A percentile compares a stretch with the other conserved stretches of the same genome.
These are phyloP conservation scores for Trichopus zeylanicus DNA, from an alignment of 116 monocot species.

Conservation along the genomic window DNA sequence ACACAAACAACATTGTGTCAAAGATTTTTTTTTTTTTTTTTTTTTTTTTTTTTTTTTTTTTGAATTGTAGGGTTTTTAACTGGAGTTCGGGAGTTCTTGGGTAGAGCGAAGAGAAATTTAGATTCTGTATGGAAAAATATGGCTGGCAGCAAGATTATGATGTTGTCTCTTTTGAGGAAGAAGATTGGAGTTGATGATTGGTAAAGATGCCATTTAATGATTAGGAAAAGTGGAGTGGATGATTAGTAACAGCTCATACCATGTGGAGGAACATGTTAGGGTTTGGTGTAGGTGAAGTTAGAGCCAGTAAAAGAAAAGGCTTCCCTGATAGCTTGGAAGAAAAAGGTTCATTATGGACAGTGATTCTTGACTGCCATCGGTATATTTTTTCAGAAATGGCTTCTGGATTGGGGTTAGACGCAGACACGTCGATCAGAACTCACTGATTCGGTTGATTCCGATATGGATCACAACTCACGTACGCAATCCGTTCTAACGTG, in stretches of 20 bases:
- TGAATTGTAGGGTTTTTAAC: too few relatives aligned
- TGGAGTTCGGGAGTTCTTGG: neutral
- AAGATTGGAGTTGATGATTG: neutral
- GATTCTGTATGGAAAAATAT: neutral
- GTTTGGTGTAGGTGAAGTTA: too few relatives aligned
- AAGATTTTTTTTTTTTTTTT: neutral
- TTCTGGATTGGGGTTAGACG: too few relatives aligned
- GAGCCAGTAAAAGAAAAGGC: too few relatives aligned
- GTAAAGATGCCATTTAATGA: neutral
- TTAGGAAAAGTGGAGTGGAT: neutral
- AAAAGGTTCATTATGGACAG: too few relatives aligned
- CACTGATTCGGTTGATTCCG: too few relatives aligned
- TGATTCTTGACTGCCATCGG: too few relatives aligned
- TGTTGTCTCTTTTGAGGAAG: neutral
- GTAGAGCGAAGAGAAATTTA: neutral
- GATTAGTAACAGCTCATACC: neutral
- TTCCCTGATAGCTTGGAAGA: too few relatives aligned
- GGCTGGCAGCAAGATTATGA: neutral
- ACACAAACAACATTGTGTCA: neutral
- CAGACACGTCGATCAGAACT: too few relatives aligned
- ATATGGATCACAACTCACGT: too few relatives aligned
- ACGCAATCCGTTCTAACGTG: too few relatives aligned
- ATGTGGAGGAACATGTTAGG: neutral
- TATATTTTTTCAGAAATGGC: too few relatives aligned
- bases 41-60: neutral